A percentile compares a stretch with the other conserved stretches of the same genome.
Conservation (phyloP, 805 yeast species). For the Candida lessepsii region DNA sequence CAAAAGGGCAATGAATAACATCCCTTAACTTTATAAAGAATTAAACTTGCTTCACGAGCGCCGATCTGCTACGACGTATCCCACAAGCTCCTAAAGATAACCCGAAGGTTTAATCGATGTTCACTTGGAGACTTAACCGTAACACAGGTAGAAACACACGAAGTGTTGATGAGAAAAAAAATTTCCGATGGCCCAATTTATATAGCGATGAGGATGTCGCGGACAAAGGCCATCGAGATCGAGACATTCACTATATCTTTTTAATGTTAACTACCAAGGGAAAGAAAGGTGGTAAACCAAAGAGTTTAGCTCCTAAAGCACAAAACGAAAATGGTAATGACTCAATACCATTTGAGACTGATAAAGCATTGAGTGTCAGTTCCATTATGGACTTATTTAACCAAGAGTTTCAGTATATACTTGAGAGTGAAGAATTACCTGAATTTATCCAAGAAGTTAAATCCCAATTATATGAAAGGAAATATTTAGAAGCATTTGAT, state of each 20-base stretch:
- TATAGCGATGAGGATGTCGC: constrained; percentile 1
- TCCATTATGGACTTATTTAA: constrained; percentile 39
- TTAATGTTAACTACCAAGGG: too few relatives aligned
- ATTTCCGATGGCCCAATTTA: constrained; percentile 1
- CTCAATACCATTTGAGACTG: constrained; percentile 33
- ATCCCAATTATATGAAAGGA: constrained; percentile 63
- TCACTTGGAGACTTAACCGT: constrained; percentile 43
- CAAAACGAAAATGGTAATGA: constrained; percentile 14
- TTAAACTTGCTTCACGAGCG: constrained; percentile 68
- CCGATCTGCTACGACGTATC: constrained; percentile 55
- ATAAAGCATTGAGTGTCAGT: constrained; percentile 30
- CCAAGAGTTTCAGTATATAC: constrained; percentile 29
- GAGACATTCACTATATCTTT: constrained; percentile 1
- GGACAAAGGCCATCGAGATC: background rate
- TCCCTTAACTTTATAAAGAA: constrained; percentile 6
- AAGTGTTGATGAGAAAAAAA: constrained; percentile 2
- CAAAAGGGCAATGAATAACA: background rate
- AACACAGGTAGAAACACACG: constrained; percentile 51
- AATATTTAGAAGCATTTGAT: constrained; percentile 69
- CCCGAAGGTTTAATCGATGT: constrained; percentile 30
- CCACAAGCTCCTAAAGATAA: constrained; percentile 31
- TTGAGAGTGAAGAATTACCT: constrained; percentile 35
- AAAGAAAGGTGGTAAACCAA: background rate
- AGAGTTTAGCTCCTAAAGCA: constrained; percentile 4
- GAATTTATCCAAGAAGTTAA: constrained; percentile 66